phyloP scores from a whole-genome alignment of 306 rosid species.

The Pachyrhizus erosus region DNA sequence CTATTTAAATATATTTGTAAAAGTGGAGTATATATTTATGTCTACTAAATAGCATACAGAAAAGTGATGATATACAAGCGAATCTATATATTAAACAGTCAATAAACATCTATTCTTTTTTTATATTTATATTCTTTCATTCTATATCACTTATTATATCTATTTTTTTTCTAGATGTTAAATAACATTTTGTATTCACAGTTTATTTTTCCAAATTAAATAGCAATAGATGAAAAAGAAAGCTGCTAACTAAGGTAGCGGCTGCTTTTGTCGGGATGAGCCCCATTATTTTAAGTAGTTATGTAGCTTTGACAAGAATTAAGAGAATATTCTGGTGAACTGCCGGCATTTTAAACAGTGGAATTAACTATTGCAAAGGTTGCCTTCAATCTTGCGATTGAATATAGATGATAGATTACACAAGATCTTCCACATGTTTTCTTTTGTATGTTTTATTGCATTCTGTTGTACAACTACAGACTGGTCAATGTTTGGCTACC shows the following conservation, averaged over 20 bases:
- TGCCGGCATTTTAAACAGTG: conserved; percentile 49
- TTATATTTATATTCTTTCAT: too few relatives aligned
- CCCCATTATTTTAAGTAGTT: conserved; percentile 17
- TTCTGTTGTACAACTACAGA: conserved; percentile 23
- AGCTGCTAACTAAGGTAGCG: conserved; percentile 29
- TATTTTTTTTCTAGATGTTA: too few relatives aligned
- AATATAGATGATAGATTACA: conserved; percentile 59
- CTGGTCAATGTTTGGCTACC: conserved; percentile 9
- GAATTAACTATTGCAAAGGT: conserved; percentile 41
- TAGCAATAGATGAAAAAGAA: conserved; percentile 20
- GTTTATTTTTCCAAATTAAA: too few relatives aligned
- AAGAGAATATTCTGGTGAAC: conserved; percentile 61
- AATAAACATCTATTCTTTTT: too few relatives aligned
- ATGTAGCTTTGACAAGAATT: not conserved
- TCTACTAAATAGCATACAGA: too few relatives aligned
- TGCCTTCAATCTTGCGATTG: conserved; percentile 52
- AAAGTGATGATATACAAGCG: too few relatives aligned
- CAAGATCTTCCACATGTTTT: conserved; percentile 71
- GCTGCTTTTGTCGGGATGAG: conserved; percentile 34
- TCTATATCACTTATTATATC: too few relatives aligned
- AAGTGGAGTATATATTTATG: too few relatives aligned
- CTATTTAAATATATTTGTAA: too few relatives aligned
- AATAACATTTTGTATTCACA: too few relatives aligned
- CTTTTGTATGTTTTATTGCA: conserved; percentile 52
- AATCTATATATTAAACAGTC: too few relatives aligned